phyloP scores from a whole-genome alignment of 805 yeast species.

The Komagataella pastoris region DNA sequence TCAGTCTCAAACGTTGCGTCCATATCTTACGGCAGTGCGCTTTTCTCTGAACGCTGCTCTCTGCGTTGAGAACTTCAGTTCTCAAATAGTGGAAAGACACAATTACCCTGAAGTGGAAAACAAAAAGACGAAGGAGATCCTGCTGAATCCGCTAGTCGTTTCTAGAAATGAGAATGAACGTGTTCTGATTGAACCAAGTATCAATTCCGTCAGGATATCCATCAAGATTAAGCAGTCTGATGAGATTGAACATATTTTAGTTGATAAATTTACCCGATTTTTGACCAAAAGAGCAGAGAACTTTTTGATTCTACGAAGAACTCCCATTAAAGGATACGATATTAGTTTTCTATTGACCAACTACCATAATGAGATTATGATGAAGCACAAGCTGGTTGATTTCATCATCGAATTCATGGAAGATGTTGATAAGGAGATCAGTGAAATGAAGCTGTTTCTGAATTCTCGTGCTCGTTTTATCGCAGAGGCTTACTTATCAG shows the following conservation, averaged over 20 bases:
- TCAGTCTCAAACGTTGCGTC: conserved; percentile 93
- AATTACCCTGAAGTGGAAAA: conserved; percentile 95
- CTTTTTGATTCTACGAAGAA: conserved; percentile 82
- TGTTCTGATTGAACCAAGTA: conserved; percentile 86
- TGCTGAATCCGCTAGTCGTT: conserved; percentile 79
- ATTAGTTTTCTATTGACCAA: conserved; percentile 89
- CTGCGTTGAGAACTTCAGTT: conserved; percentile 85
- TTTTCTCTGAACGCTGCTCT: conserved; percentile 87
- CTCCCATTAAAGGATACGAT: conserved; percentile 83
- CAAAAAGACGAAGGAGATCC: conserved; percentile 65
- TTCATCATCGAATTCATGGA: conserved; percentile 98
- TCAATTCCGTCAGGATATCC: conserved; percentile 83
- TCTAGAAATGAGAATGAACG: conserved; percentile 90
- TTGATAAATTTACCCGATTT: conserved; percentile 88
- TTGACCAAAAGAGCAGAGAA: conserved; percentile 93
- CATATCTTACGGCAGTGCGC: conserved; percentile 89
- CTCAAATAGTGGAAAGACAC: conserved; percentile 93
- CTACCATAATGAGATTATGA: conserved; percentile 90
- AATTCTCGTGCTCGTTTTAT: conserved; percentile 97
- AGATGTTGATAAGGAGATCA: conserved; percentile 95
- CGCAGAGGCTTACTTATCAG: conserved; percentile 90
- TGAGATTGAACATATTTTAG: conserved; percentile 89
- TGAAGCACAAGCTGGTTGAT: conserved; percentile 89
- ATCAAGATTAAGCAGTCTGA: conserved; percentile 95
- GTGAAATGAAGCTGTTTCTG: conserved; percentile 94